Evolutionary conservation across 169 alveolate species (phyloP).

Genomic region (Cryptosporidium sp.): DNA sequence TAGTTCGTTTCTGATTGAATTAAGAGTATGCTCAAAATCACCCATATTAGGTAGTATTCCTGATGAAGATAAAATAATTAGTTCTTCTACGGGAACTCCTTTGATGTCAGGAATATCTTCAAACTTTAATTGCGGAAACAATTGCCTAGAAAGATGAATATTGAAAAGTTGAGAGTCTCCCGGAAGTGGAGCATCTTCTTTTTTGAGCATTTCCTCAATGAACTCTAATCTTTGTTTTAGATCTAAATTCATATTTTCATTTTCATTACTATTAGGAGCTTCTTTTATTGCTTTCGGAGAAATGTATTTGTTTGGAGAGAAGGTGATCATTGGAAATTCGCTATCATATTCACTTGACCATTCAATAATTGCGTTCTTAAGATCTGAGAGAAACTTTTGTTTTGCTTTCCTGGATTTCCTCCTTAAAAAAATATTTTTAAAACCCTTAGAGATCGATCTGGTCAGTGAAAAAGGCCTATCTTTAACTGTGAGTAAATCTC

Average conservation of each 20-base stretch:
- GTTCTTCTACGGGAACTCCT: slow-evolving; percentile 54
- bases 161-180: slow-evolving; percentile 13
- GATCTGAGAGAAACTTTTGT: slow-evolving; percentile 24
- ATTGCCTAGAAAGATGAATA: slow-evolving; percentile 22
- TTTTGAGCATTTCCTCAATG: slow-evolving; percentile 16
- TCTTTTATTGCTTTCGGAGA: slow-evolving; percentile 14
- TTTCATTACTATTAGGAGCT: not conserved
- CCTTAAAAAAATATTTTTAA: slow-evolving; percentile 45
- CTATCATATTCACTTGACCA: slow-evolving; percentile 37
- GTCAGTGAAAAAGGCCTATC: slow-evolving; percentile 61
- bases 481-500: slow-evolving; percentile 41
- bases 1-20: slow-evolving; percentile 31
- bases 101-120: slow-evolving; percentile 69
- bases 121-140: slow-evolving; percentile 48
- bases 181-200: not conserved
- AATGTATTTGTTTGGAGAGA: slow-evolving; percentile 28
- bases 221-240: slow-evolving; percentile 19
- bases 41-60: slow-evolving; percentile 54
- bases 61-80: slow-evolving; percentile 27
- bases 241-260: not conserved
- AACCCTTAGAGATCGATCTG: slow-evolving; percentile 58
- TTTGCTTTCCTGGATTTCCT: slow-evolving; percentile 47
- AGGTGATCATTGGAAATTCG: slow-evolving; percentile 46
- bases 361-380: slow-evolving; percentile 32
- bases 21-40: slow-evolving; percentile 48